Percentiles rank a stretch among this genome's conserved stretches.
phyloP scores from a whole-genome alignment of 306 rosid species.

The Sechiopsis laciniata region DNA sequence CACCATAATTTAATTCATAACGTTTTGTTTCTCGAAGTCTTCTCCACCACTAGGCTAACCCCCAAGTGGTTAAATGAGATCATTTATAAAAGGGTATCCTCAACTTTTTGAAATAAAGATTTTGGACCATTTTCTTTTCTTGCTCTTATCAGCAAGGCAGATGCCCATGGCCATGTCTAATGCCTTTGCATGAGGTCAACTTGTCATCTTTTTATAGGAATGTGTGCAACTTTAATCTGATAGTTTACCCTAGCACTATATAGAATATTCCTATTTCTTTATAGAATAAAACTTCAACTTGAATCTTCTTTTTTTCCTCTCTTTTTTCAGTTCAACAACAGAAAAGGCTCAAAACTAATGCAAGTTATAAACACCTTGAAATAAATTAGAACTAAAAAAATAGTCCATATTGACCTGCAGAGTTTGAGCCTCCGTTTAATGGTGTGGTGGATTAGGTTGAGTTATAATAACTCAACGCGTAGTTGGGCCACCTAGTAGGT shows the following conservation, averaged over 20 bases:
- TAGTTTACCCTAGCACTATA: not conserved
- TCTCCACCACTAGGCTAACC: too few species aligned
- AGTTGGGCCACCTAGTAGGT: too few species aligned
- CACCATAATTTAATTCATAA: too few species aligned
- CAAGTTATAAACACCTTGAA: not conserved
- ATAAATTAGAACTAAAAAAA: conserved; percentile 6
- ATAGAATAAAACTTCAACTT: not conserved
- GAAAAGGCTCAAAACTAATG: not conserved
- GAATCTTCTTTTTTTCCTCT: too few species aligned
- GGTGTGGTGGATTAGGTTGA: too few species aligned
- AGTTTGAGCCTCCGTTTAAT: too few species aligned
- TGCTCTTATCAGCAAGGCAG: conserved; percentile 6
- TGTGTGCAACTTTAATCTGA: conserved; percentile 12
- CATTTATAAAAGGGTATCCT: not conserved
- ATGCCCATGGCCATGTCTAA: not conserved
- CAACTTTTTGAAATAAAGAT: not conserved
- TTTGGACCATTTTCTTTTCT: conserved; percentile 11
- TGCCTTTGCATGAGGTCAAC: not conserved
- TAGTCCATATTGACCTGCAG: not conserved
- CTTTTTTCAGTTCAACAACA: too few species aligned
- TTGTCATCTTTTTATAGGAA: conserved; percentile 13
- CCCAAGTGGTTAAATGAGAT: too few species aligned
- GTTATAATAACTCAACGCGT: too few species aligned
- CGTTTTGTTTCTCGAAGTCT: too few species aligned
- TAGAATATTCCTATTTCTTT: conserved; percentile 1